These are phyloP conservation scores for Leccinum boreale DNA, from an alignment of 768 basidiomycete species.

Conservation along the genomic window DNA sequence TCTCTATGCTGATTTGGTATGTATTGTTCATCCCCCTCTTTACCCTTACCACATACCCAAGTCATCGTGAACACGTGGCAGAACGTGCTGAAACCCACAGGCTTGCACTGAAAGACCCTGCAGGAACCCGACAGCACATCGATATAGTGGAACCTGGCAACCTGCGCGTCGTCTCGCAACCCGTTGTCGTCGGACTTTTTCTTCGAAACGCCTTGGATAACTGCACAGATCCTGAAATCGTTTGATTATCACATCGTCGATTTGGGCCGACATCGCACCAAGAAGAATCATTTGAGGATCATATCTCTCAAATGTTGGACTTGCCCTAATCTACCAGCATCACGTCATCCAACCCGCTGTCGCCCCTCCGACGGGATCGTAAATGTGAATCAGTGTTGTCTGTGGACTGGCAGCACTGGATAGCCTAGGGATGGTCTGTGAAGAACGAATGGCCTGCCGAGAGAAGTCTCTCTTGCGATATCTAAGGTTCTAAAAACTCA, in stretches of 20 bases:
- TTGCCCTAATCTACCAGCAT: background rate
- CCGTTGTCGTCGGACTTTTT: slow-evolving; percentile 8
- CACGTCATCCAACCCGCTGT: background rate
- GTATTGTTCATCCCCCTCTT: background rate
- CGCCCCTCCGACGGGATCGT: slow-evolving; percentile 5
- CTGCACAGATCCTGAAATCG: background rate
- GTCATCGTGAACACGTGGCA: background rate
- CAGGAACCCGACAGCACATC: slow-evolving; percentile 11
- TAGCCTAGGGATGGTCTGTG: slow-evolving; percentile 7
- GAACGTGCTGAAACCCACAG: slow-evolving; percentile 6
- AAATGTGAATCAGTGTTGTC: slow-evolving; percentile 13
- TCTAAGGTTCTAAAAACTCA: slow-evolving; percentile 11
- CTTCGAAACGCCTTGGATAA: background rate
- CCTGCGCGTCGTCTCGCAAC: slow-evolving; percentile 14
- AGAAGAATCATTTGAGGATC: slow-evolving; percentile 8
- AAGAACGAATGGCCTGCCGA: slow-evolving; percentile 18
- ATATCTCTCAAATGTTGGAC: background rate
- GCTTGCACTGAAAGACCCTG: slow-evolving; percentile 12
- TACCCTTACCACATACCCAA: slow-evolving; percentile 12
- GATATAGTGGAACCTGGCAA: slow-evolving; percentile 14
- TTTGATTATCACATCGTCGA: background rate
- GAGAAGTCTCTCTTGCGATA: slow-evolving; percentile 18
- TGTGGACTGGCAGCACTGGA: slow-evolving; percentile 12
- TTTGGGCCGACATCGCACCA: background rate
- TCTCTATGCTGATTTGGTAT: background rate